Percentiles rank a stretch among this genome's conserved stretches.
These are phyloP conservation scores for Trapa incisa DNA, from an alignment of 345 rosid species.

Conservation along the genomic window DNA sequence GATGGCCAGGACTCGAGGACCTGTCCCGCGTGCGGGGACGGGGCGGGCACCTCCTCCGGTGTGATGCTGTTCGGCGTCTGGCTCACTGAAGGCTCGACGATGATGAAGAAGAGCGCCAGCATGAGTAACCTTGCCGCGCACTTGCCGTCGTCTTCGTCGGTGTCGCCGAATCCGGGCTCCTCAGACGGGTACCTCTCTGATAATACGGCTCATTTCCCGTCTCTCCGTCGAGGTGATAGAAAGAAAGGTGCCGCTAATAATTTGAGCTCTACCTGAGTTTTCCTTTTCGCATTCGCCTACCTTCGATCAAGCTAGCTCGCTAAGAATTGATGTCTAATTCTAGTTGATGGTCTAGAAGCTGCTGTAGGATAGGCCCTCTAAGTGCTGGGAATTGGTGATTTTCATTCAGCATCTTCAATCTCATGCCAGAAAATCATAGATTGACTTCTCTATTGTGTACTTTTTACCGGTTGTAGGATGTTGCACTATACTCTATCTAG, in stretches of 20 bases:
- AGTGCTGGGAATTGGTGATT: neutral
- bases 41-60: conserved; percentile 26
- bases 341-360: neutral
- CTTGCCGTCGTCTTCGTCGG: conserved; percentile 46
- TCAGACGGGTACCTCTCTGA: conserved; percentile 68
- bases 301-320: too few relatives aligned
- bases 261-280: neutral
- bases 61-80: conserved; percentile 84
- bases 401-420: neutral
- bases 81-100: conserved; percentile 73
- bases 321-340: neutral
- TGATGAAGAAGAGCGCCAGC: conserved; percentile 86
- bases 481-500: neutral
- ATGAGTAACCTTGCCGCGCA: conserved; percentile 68
- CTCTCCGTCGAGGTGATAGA: conserved; percentile 62
- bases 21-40: conserved; percentile 53
- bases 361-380: neutral
- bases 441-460: neutral
- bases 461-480: too few relatives aligned
- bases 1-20: conserved; percentile 93
- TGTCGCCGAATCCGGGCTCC: conserved; percentile 55
- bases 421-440: neutral
- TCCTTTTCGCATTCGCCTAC: neutral
- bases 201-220: conserved; percentile 38
- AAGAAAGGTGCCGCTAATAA: conserved; percentile 50